Conservation (phyloP, 2,329 filamentous ascomycete genomes). For the Hymenoscyphus occultus region DNA sequence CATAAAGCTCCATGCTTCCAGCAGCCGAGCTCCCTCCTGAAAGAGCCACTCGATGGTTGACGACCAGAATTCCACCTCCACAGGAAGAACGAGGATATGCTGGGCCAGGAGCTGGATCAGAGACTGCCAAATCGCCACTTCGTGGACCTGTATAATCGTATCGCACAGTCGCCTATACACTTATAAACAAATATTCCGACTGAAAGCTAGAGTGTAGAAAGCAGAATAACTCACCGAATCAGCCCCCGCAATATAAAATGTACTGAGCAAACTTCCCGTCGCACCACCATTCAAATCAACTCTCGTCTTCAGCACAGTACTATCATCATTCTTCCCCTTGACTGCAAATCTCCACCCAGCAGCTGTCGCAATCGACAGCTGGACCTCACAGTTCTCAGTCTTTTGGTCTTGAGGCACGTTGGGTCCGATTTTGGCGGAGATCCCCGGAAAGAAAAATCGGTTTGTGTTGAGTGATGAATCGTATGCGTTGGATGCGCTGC, state of each 20-base stretch:
- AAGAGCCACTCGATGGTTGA: slow-evolving; percentile 7
- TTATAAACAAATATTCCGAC: neutral
- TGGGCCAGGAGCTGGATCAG: slow-evolving; percentile 7
- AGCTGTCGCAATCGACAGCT: slow-evolving; percentile 1
- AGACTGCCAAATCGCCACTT: neutral
- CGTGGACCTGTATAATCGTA: slow-evolving; percentile 7
- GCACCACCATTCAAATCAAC: slow-evolving; percentile 10
- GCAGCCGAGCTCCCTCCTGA: neutral
- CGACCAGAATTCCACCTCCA: slow-evolving; percentile 10
- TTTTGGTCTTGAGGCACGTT: slow-evolving; percentile 1
- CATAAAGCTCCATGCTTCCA: slow-evolving; percentile 10
- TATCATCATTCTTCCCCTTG: neutral
- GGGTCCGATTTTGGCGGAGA: slow-evolving; percentile 7
- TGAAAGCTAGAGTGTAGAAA: neutral
- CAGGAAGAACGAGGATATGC: slow-evolving; percentile 10
- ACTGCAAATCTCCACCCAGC: slow-evolving; percentile 9
- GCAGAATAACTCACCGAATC: neutral
- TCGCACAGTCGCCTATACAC: slow-evolving; percentile 1
- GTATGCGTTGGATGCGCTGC: slow-evolving; percentile 5
- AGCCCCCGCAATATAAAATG: slow-evolving; percentile 6
- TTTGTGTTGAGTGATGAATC: slow-evolving; percentile 3
- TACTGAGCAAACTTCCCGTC: slow-evolving; percentile 3
- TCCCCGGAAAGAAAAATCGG: slow-evolving; percentile 7
- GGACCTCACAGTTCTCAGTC: slow-evolving; percentile 5
- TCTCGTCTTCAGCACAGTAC: neutral